Conservation (phyloP, 1,284 basidiomycete species). For the Cutaneotrichosporon mucoides region DNA sequence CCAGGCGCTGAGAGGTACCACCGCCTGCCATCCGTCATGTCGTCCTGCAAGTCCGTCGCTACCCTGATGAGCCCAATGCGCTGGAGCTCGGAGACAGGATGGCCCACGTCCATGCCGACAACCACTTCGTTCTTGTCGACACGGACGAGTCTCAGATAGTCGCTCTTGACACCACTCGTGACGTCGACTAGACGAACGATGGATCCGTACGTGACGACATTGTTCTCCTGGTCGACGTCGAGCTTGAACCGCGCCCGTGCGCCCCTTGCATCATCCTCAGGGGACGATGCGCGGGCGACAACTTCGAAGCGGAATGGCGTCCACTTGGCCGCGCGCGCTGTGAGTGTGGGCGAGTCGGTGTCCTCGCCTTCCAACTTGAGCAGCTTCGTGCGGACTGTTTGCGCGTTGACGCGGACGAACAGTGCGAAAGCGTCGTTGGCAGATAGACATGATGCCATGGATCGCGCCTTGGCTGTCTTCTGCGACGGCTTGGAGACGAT, state of each 20-base stretch:
- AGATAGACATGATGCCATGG: conserved; percentile 85
- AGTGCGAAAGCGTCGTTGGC: conserved; percentile 86
- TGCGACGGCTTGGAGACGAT: conserved; percentile 97
- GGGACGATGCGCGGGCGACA: conserved; percentile 21
- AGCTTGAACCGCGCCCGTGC: conserved; percentile 12
- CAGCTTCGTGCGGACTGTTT: conserved; percentile 94
- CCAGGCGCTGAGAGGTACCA: conserved; percentile 42
- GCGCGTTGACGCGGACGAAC: conserved; percentile 94
- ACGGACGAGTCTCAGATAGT: conserved; percentile 83
- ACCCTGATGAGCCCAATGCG: conserved; percentile 85
- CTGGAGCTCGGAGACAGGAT: conserved; percentile 90
- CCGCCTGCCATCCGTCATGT: conserved; percentile 22
- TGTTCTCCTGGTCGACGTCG: conserved; percentile 10
- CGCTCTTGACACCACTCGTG: conserved; percentile 74
- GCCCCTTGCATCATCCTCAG: conserved; percentile 8
- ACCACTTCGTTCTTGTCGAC: conserved; percentile 81
- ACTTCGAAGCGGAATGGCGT: conserved; percentile 43
- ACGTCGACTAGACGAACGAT: conserved; percentile 81
- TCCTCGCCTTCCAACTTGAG: conserved; percentile 62
- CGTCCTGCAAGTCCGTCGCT: conserved; percentile 19
- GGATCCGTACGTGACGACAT: conserved; percentile 79
- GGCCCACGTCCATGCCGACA: conserved; percentile 56
- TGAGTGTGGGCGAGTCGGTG: conserved; percentile 13
- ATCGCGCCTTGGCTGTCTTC: conserved; percentile 93
- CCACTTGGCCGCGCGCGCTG: conserved; percentile 38